Evolutionary conservation across 352 stramenopile species (phyloP), one percentile per base, ranked within the genome.

Genomic region (Phytophthora kernoviae): DNA sequence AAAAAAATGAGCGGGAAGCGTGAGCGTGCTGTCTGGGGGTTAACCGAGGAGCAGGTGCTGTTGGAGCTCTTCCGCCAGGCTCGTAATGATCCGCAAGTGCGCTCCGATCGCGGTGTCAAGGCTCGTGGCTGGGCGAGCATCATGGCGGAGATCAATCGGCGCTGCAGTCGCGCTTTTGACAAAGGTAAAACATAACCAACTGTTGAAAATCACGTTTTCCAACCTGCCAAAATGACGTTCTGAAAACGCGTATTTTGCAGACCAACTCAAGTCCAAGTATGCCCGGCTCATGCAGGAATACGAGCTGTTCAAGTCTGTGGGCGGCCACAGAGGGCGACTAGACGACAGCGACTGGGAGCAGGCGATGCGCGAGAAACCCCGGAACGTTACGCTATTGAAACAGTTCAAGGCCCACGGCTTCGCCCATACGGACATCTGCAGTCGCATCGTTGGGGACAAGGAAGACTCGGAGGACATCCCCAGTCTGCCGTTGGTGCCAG

Each of bases 211-310:
- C 24, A 6, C 24, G 6, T 30, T 30, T n/a, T n/a, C n/a, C n/a
- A n/a, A n/a, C n/a, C n/a, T 41, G 11, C n/a, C 12, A 41, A 41
- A 41, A 41, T 41, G 34, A 10, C 11, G n/a, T 18, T 41, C 34
- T 41, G 17, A 27, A 45, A 45, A 45, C 32, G 20, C 32, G 5
- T 24, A 30, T 30, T 30, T 30, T 30, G 40, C 61, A 78, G 65
- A 75, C 24, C 65, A 78, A 20, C 48, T 75, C 48, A 70, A 74
- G 54, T 78, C 65, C 44, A 75, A 78, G 54, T 75, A 68, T 48
- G 47, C 54, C 22, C 65, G 65, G 1, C 45, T 72, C 22, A 66
- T 75, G 56, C 57, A 61, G 40, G 69, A 78, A 33, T 72, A 72
- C 53, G 65, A 75, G 11, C 37, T 75, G 39, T 78, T 58, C 47